Base-by-base conservation (phyloP, 495 filamentous ascomycete species). In the Daldinia concentrica region DNA sequence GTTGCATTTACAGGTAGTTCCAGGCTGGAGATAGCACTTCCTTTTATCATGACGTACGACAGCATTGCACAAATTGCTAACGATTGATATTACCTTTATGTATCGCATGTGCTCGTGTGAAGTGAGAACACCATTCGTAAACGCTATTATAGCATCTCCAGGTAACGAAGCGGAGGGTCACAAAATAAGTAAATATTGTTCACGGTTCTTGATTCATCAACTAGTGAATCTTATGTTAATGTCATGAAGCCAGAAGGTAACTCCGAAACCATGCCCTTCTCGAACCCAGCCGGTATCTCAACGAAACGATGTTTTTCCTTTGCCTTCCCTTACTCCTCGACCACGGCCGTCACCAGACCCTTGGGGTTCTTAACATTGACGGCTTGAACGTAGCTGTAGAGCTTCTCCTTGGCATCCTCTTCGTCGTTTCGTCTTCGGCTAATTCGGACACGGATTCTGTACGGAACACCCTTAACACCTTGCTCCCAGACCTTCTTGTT, bases 401-500 rank as follows among this genome's bases (percentile, higher is more conserved):
- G 89, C 87, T 92, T 95, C 88, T 99, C 90, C 88, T 95, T 95
- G 77, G 95, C 95, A 76, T 92, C 93, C 86, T 99, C 95, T 88
- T 99, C 95, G 82, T 99, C 95, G 88, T 99, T 99, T 88, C 95
- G 94, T 90, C 97, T 95, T 82, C 95, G 93, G 75, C 93, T 97
- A 86, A 99, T 97, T 85, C 96, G 93, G 77, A 99, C 88, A 78
- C 95, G 94, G 72, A 99, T 88, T 82, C 95, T 89, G 91, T 91
- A 98, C 60, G 94, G 93, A 72, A 97, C 94, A 79, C 96, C 96
- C 90, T 98, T 98, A 86, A 99, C 90, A 82, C 95, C 95, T 80
- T 91, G 87, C 84, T 99, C 96, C 95, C 95, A 99, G 84, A 99
- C 95, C 89, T 99, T 98, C 91, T 99, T 99, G 90, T 99, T 99